A percentile compares a stretch with the other conserved stretches of the same genome.
Evolutionary conservation across 305 asterid species (phyloP).

Genomic region (Plantago lanceolata): DNA sequence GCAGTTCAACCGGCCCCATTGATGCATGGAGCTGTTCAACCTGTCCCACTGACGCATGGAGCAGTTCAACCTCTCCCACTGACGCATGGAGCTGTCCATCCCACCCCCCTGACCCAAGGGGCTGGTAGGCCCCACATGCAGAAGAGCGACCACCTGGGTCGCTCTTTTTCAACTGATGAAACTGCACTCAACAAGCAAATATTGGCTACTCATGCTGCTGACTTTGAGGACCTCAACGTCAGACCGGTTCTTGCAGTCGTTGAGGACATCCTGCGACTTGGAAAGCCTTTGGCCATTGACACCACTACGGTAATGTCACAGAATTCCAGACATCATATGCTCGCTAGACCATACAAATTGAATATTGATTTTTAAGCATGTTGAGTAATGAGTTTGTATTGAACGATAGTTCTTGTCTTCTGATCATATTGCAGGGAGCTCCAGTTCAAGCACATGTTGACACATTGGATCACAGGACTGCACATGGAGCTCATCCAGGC

Average conservation of each 20-base stretch:
- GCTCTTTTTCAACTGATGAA: slow-evolving; percentile 48
- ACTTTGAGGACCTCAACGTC: slow-evolving; percentile 51
- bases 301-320: slow-evolving; percentile 14
- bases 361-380: background rate
- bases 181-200: slow-evolving; percentile 60
- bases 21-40: slow-evolving; percentile 1
- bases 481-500: slow-evolving; percentile 15
- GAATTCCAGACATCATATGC: background rate
- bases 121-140: background rate
- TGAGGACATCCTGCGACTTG: slow-evolving; percentile 70
- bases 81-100: background rate
- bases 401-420: background rate
- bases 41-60: background rate
- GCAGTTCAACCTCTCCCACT: background rate
- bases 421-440: slow-evolving; percentile 29
- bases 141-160: slow-evolving; percentile 27
- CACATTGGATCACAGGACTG: slow-evolving; percentile 29
- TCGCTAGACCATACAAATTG: background rate
- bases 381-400: background rate
- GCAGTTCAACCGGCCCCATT: background rate
- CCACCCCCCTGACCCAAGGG: background rate
- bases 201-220: slow-evolving; percentile 57
- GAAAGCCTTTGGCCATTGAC: slow-evolving; percentile 26
- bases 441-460: slow-evolving; percentile 32
- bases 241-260: slow-evolving; percentile 51